These are phyloP conservation scores for Syzygium grande DNA, from an alignment of 345 rosid genomes.

Conservation along the genomic window DNA sequence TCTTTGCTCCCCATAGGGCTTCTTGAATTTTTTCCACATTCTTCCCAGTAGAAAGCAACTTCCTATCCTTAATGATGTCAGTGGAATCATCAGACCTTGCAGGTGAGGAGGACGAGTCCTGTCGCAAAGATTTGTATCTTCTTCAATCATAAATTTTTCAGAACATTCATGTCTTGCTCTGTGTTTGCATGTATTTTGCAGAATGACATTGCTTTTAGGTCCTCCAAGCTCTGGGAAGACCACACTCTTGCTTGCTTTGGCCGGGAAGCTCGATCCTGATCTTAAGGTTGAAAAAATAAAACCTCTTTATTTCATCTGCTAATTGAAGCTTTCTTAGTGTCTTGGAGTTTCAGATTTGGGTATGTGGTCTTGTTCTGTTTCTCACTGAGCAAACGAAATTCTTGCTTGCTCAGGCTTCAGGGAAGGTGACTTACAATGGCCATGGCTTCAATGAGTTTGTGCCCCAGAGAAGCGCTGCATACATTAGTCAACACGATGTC, in stretches of 20 bases:
- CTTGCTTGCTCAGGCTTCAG: slow-evolving; percentile 12
- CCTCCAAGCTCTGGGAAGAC: slow-evolving; percentile 91
- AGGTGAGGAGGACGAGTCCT: slow-evolving; percentile 23
- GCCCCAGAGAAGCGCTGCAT: slow-evolving; percentile 59
- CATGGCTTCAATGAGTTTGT: slow-evolving; percentile 42
- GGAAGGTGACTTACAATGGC: slow-evolving; percentile 54
- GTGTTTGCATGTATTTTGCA: slow-evolving; percentile 7
- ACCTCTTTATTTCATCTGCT: neutral
- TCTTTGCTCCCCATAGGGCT: slow-evolving; percentile 3
- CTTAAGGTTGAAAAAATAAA: slow-evolving; percentile 33
- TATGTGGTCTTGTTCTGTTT: neutral
- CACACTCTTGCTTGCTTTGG: slow-evolving; percentile 63
- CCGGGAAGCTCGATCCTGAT: slow-evolving; percentile 56
- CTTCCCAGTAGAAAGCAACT: slow-evolving; percentile 42
- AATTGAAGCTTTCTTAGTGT: neutral
- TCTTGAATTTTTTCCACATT: slow-evolving; percentile 15
- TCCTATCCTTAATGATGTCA: slow-evolving; percentile 56
- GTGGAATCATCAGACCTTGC: slow-evolving; percentile 69
- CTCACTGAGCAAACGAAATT: neutral
- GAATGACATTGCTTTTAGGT: slow-evolving; percentile 76
- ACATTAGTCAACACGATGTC: slow-evolving; percentile 60
- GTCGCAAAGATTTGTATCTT: neutral
- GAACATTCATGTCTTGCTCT: neutral
- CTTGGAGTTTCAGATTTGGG: neutral
- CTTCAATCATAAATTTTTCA: neutral